Conservation (phyloP, 768 basidiomycete genomes). For the Galerina marginata region DNA sequence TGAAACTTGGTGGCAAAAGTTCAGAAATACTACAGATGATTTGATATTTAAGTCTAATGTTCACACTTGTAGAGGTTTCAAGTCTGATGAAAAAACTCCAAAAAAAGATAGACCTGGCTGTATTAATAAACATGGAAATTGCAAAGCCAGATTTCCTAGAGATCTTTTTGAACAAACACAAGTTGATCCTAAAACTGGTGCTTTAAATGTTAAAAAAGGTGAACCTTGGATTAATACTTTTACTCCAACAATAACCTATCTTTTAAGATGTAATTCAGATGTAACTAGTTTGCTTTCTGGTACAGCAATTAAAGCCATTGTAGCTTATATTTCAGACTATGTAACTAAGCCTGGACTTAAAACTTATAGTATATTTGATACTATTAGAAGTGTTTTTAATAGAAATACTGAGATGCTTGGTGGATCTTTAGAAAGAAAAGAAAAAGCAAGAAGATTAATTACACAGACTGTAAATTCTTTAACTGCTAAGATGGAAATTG, state of each 20-base stretch:
- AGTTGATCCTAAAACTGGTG: no score
- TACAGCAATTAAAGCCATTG: conserved; percentile 24
- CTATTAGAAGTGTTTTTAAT: conserved; percentile 20
- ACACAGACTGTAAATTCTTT: no score
- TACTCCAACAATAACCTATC: conserved; percentile 30
- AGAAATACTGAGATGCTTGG: conserved; percentile 27
- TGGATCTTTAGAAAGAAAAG: conserved; percentile 8
- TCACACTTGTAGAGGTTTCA: conserved; percentile 16
- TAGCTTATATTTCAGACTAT: no score
- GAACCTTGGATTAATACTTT: conserved; percentile 40
- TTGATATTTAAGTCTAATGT: conserved; percentile 32
- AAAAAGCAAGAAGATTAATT: conserved; percentile 14
- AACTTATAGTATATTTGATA: no score
- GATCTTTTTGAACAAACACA: no score
- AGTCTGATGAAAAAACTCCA: no score
- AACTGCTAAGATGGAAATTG: no score
- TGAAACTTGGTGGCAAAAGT: conserved; percentile 24
- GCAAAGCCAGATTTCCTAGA: no score
- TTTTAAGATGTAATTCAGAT: conserved; percentile 42
- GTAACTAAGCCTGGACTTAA: no score
- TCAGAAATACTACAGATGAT: conserved; percentile 29
- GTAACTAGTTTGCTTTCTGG: conserved; percentile 37
- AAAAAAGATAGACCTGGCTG: no score
- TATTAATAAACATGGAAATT: no score
- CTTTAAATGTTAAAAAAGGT: conserved; percentile 24